Evolutionary conservation across 768 basidiomycete species (phyloP).

Genomic region (Coprinopsis sp.): DNA sequence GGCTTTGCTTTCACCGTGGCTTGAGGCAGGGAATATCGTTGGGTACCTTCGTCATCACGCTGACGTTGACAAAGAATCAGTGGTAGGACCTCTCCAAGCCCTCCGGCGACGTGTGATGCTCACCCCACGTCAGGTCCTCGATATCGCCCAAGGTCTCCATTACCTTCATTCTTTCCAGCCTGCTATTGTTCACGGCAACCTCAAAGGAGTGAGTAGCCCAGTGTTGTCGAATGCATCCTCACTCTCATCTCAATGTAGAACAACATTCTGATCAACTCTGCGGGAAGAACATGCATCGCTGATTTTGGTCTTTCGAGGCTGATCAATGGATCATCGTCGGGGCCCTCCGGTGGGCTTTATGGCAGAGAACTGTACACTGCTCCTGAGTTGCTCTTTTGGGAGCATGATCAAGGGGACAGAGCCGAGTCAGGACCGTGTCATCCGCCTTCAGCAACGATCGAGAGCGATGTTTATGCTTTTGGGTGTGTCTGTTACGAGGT

Average conservation of each 20-base stretch:
- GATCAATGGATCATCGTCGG: background rate
- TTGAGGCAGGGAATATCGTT: slow-evolving; percentile 12
- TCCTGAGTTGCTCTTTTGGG: background rate
- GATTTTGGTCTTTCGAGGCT: slow-evolving; percentile 12
- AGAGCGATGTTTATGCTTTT: background rate
- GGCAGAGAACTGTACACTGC: slow-evolving; percentile 1
- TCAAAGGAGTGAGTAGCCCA: slow-evolving; percentile 8
- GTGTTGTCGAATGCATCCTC: background rate
- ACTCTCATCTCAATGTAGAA: background rate
- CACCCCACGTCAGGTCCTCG: slow-evolving; percentile 5
- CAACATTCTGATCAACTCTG: slow-evolving; percentile 11
- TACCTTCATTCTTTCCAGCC: slow-evolving; percentile 11
- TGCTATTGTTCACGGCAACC: slow-evolving; percentile 10
- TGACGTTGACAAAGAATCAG: background rate
- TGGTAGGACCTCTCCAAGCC: slow-evolving; percentile 5
- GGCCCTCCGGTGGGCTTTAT: background rate
- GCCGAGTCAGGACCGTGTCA: background rate
- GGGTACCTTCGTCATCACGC: slow-evolving; percentile 10
- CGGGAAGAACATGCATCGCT: slow-evolving; percentile 10
- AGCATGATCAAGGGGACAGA: background rate
- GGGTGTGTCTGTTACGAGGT: slow-evolving; percentile 3
- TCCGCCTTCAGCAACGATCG: background rate
- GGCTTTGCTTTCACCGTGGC: slow-evolving; percentile 13
- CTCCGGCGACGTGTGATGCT: background rate
- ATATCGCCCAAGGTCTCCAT: slow-evolving; percentile 10